Evolutionary conservation across 2,329 filamentous ascomycete species (phyloP).

Genomic region (Xylaria hypoxylon): DNA sequence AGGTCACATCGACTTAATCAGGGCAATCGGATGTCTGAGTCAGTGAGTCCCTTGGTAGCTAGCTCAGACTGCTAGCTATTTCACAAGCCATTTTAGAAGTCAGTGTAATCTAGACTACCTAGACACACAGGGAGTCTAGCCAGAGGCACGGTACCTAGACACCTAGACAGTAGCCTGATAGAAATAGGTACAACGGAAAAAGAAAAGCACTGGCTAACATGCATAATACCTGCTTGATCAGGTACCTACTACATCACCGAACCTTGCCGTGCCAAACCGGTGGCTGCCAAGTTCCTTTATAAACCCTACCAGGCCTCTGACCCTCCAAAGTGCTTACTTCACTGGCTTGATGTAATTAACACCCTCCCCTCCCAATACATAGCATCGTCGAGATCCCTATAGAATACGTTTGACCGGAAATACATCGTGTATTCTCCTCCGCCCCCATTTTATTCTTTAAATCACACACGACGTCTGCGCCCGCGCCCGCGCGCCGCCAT

Average conservation of each 20-base stretch:
- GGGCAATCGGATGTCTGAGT: slow-evolving; percentile 4
- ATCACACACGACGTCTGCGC: slow-evolving; percentile 2
- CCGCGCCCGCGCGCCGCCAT: slow-evolving; percentile 8
- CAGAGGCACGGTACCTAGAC: too few relatives aligned
- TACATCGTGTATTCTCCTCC: not conserved
- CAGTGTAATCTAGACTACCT: too few relatives aligned
- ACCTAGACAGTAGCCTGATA: too few relatives aligned
- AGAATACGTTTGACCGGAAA: slow-evolving; percentile 1
- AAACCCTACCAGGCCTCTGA: slow-evolving; percentile 21
- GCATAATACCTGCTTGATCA: slow-evolving; percentile 19
- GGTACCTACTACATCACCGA: slow-evolving; percentile 15
- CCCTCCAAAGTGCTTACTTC: not conserved
- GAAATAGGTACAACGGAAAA: too few relatives aligned
- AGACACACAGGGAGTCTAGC: too few relatives aligned
- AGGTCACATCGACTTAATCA: not conserved
- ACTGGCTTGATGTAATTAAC: slow-evolving; percentile 6
- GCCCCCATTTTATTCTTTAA: not conserved
- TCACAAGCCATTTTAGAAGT: too few relatives aligned
- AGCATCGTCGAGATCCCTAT: not conserved
- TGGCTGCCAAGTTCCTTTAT: slow-evolving; percentile 41
- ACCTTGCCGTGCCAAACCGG: slow-evolving; percentile 19
- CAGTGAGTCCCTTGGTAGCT: not conserved
- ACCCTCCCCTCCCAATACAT: slow-evolving; percentile 2
- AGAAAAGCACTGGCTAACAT: not conserved
- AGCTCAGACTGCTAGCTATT: too few relatives aligned